phyloP scores from a whole-genome alignment of 805 yeast genomes.

The Wickerhamiella galacta region DNA sequence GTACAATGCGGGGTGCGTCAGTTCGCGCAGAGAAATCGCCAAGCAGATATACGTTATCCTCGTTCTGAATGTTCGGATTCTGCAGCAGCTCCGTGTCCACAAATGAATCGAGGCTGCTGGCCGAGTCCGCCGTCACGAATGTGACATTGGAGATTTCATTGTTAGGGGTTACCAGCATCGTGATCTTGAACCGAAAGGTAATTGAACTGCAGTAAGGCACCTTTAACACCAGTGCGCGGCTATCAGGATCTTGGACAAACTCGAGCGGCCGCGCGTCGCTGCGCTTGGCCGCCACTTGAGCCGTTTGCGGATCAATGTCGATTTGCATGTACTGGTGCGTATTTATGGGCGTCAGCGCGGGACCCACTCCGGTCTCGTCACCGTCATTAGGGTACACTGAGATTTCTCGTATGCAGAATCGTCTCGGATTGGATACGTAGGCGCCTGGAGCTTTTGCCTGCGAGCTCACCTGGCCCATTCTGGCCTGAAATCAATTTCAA shows the following conservation, averaged over 20 bases:
- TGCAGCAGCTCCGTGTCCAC: conserved; percentile 22
- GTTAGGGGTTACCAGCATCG: conserved; percentile 10
- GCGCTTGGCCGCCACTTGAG: conserved; percentile 4
- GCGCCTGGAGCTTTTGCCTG: conserved; percentile 6
- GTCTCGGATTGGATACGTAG: conserved; percentile 8
- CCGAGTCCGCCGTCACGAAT: conserved; percentile 17
- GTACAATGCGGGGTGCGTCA: conserved; percentile 9
- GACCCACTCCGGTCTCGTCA: conserved; percentile 7
- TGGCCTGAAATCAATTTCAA: background rate
- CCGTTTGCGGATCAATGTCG: conserved; percentile 4
- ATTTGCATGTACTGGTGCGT: conserved; percentile 3
- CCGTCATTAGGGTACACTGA: conserved; percentile 10
- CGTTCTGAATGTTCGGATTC: conserved; percentile 24
- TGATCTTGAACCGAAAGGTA: conserved; percentile 8
- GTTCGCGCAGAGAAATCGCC: conserved; percentile 18
- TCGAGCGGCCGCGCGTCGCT: conserved; percentile 10
- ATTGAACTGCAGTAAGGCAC: conserved; percentile 9
- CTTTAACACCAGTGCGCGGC: conserved; percentile 9
- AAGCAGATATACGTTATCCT: conserved; percentile 23
- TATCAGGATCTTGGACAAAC: conserved; percentile 12
- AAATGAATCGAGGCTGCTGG: conserved; percentile 18
- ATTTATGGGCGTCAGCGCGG: conserved; percentile 3
- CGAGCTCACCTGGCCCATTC: conserved; percentile 16
- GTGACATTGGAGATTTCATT: conserved; percentile 13
- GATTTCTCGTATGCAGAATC: conserved; percentile 9